Evolutionary conservation across 1,284 basidiomycete genomes (phyloP).

Genomic region (Ceratobasidium sp.): DNA sequence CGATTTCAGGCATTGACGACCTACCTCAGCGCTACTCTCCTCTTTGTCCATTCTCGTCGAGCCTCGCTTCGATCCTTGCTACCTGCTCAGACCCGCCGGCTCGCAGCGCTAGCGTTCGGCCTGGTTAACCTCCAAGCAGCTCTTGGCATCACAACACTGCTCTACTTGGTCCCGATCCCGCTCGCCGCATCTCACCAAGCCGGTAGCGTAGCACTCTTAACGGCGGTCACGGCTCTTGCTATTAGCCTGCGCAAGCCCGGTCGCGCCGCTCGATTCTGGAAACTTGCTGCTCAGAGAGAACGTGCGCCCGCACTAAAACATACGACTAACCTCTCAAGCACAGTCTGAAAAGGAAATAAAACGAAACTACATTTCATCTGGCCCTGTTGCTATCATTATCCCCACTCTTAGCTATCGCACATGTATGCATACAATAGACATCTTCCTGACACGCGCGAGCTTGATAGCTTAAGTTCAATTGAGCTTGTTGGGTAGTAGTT

Average conservation of each 20-base stretch:
- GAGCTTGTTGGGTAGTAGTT: constrained; percentile 46
- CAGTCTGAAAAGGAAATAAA: constrained; percentile 4
- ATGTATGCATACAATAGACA: constrained; percentile 28
- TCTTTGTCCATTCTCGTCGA: constrained; percentile 71
- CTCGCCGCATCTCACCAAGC: constrained; percentile 96
- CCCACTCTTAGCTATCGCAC: constrained; percentile 29
- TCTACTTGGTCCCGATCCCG: constrained; percentile 94
- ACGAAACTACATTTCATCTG: constrained; percentile 3
- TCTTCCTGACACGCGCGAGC: background rate
- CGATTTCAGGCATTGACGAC: constrained; percentile 80
- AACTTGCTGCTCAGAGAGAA: constrained; percentile 54
- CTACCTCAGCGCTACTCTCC: constrained; percentile 75
- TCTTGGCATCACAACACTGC: constrained; percentile 91
- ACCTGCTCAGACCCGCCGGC: constrained; percentile 74
- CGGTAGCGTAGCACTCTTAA: constrained; percentile 90
- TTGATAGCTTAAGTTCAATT: constrained; percentile 41
- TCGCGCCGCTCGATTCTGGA: constrained; percentile 74
- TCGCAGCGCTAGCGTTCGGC: constrained; percentile 78
- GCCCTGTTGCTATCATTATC: constrained; percentile 43
- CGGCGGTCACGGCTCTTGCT: constrained; percentile 84
- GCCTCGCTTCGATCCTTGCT: constrained; percentile 71
- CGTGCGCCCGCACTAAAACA: constrained; percentile 1
- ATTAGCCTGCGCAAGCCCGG: constrained; percentile 81
- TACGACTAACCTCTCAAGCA: background rate
- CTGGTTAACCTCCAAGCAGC: constrained; percentile 90